Evolutionary conservation across 2,329 filamentous ascomycete genomes (phyloP).

Genomic region (Didymella sp.): DNA sequence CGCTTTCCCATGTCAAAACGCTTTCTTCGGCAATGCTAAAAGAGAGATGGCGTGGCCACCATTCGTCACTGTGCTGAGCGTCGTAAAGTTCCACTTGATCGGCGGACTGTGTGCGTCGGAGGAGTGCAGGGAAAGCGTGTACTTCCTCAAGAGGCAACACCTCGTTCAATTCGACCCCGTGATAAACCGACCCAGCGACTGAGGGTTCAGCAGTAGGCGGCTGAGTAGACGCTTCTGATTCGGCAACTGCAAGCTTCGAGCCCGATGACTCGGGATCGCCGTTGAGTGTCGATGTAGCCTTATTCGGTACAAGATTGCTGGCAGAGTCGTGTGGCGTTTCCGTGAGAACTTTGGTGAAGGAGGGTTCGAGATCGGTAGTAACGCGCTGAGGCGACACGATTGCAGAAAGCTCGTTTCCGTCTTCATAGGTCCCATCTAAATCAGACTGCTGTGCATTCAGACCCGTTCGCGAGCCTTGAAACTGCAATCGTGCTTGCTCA

Average conservation of each 20-base stretch:
- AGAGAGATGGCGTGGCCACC: slow-evolving; percentile 75
- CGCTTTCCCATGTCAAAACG: slow-evolving; percentile 66
- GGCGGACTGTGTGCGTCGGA: slow-evolving; percentile 70
- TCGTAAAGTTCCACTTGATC: slow-evolving; percentile 37
- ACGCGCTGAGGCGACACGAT: slow-evolving; percentile 25
- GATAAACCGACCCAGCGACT: slow-evolving; percentile 64
- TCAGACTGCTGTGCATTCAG: slow-evolving; percentile 22
- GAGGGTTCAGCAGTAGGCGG: slow-evolving; percentile 60
- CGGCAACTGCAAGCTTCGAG: slow-evolving; percentile 21
- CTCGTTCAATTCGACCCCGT: slow-evolving; percentile 63
- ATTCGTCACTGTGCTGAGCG: slow-evolving; percentile 61
- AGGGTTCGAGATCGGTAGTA: slow-evolving; percentile 30
- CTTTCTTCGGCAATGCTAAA: slow-evolving; percentile 79
- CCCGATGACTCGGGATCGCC: slow-evolving; percentile 29
- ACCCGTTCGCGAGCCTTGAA: slow-evolving; percentile 27
- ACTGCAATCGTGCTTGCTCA: slow-evolving; percentile 36
- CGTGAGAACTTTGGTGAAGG: slow-evolving; percentile 44
- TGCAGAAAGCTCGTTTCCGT: slow-evolving; percentile 22
- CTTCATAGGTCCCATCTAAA: slow-evolving; percentile 18
- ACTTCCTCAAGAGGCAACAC: slow-evolving; percentile 55
- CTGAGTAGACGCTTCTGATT: slow-evolving; percentile 35
- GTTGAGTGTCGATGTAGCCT: slow-evolving; percentile 23
- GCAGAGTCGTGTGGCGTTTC: slow-evolving; percentile 45
- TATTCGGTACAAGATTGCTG: slow-evolving; percentile 30
- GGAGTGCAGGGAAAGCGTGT: slow-evolving; percentile 56